Percentiles rank a stretch among this genome's conserved stretches.
These are phyloP conservation scores for Populus hybrid DNA, from an alignment of 441 rosid genomes.

Conservation along the genomic window DNA sequence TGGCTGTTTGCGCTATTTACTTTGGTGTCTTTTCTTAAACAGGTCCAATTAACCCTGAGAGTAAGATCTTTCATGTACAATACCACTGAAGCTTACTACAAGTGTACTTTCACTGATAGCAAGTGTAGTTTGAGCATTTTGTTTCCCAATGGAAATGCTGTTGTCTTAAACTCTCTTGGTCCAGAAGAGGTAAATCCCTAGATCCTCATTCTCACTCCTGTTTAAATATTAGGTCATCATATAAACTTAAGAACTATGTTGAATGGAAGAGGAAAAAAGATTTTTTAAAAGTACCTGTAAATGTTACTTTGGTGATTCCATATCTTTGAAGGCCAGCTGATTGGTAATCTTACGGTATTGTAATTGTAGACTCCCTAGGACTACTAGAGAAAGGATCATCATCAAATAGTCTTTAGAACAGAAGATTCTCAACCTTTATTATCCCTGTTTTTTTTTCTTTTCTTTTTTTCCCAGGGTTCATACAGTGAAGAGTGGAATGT, in stretches of 20 bases:
- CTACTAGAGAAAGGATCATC: neutral
- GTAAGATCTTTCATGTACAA: slow-evolving; percentile 60
- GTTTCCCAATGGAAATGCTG: slow-evolving; percentile 60
- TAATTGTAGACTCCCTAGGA: neutral
- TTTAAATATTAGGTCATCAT: neutral
- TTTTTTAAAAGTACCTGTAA: slow-evolving; percentile 2
- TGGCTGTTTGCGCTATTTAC: neutral
- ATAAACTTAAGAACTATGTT: neutral
- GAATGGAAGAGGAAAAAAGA: neutral
- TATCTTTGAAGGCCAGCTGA: neutral
- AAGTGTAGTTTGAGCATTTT: slow-evolving; percentile 51
- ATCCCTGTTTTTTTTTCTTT: slow-evolving; percentile 22
- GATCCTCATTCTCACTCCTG: slow-evolving; percentile 1
- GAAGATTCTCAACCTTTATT: neutral
- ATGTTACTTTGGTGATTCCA: neutral
- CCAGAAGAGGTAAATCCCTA: slow-evolving; percentile 46
- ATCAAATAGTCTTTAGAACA: neutral
- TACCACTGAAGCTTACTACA: slow-evolving; percentile 72
- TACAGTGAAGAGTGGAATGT: slow-evolving; percentile 55
- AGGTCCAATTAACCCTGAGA: slow-evolving; percentile 64
- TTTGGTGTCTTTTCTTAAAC: slow-evolving; percentile 25
- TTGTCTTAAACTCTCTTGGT: slow-evolving; percentile 71
- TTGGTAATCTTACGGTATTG: neutral
- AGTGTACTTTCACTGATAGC: slow-evolving; percentile 58
- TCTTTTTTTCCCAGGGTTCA: slow-evolving; percentile 35